Conservation (phyloP, 768 basidiomycete genomes). For the Boletus rex-veris region DNA sequence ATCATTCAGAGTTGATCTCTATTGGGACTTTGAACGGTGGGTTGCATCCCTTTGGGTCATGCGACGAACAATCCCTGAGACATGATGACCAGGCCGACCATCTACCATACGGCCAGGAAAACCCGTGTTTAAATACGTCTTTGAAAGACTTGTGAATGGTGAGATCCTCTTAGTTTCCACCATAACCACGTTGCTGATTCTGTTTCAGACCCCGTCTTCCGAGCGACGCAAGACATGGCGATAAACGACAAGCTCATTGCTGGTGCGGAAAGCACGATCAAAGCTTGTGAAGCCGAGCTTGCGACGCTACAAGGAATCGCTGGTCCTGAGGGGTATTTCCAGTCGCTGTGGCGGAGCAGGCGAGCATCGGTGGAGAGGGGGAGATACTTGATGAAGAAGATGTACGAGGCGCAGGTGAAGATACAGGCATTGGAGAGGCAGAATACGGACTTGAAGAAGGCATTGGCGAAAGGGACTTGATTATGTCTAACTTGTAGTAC, state of each 20-base stretch:
- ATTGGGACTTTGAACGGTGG: slow-evolving; percentile 74
- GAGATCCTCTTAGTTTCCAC: slow-evolving; percentile 4
- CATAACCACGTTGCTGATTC: neutral
- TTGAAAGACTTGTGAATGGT: slow-evolving; percentile 79
- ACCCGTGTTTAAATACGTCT: slow-evolving; percentile 85
- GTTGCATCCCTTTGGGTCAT: neutral
- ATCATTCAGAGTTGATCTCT: slow-evolving; percentile 83
- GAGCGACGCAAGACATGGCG: slow-evolving; percentile 76
- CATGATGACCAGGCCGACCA: slow-evolving; percentile 60
- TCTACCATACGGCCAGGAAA: slow-evolving; percentile 84
- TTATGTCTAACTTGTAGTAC: neutral
- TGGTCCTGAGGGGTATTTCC: slow-evolving; percentile 44
- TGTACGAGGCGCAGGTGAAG: slow-evolving; percentile 65
- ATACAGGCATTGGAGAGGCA: slow-evolving; percentile 66
- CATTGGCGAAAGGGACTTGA: slow-evolving; percentile 42
- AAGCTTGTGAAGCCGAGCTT: slow-evolving; percentile 75
- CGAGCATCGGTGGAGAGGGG: slow-evolving; percentile 57
- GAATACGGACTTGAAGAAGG: slow-evolving; percentile 65
- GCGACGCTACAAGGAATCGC: slow-evolving; percentile 59
- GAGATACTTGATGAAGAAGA: slow-evolving; percentile 68
- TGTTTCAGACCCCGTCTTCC: slow-evolving; percentile 67
- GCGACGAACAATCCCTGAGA: neutral
- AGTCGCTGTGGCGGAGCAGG: slow-evolving; percentile 41
- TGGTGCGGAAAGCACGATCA: slow-evolving; percentile 59
- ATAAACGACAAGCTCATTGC: slow-evolving; percentile 68